Conservation (phyloP, 176 grass and related monocot genomes). For the Typha latifolia region DNA sequence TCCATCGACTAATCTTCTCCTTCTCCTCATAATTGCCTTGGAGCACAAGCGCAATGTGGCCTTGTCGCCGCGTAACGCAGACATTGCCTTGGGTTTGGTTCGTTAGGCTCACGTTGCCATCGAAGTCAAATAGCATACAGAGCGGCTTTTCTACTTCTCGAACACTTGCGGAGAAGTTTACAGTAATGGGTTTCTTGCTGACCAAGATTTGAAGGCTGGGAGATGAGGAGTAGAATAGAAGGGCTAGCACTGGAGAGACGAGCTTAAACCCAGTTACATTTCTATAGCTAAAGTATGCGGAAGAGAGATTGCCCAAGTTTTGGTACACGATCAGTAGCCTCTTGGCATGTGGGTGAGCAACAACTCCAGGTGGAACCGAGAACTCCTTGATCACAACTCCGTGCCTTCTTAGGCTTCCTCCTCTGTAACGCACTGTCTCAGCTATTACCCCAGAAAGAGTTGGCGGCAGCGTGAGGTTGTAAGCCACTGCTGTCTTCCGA, state of each 20-base stretch:
- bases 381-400: slow-evolving; percentile 52
- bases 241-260: slow-evolving; percentile 68
- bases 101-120: slow-evolving; percentile 36
- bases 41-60: slow-evolving; percentile 67
- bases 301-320: slow-evolving; percentile 74
- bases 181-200: slow-evolving; percentile 42
- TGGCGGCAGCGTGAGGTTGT: slow-evolving; percentile 46
- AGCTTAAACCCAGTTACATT: slow-evolving; percentile 35
- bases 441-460: slow-evolving; percentile 40
- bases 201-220: slow-evolving; percentile 32
- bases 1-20: slow-evolving; percentile 61
- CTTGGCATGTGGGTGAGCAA: slow-evolving; percentile 28
- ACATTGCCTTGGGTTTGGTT: slow-evolving; percentile 29
- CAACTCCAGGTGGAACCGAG: slow-evolving; percentile 44
- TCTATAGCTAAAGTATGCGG: slow-evolving; percentile 37
- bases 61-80: slow-evolving; percentile 53
- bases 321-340: slow-evolving; percentile 53
- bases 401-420: slow-evolving; percentile 50
- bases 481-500: slow-evolving; percentile 52
- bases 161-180: slow-evolving; percentile 56
- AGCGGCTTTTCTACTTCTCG: slow-evolving; percentile 30
- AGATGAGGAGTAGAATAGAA: slow-evolving; percentile 47
- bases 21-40: slow-evolving; percentile 7
- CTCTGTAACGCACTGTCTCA: slow-evolving; percentile 44
- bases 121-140: slow-evolving; percentile 59